phyloP scores from a whole-genome alignment of 2,329 filamentous ascomycete species.

The Hymenoscyphus albidus region DNA sequence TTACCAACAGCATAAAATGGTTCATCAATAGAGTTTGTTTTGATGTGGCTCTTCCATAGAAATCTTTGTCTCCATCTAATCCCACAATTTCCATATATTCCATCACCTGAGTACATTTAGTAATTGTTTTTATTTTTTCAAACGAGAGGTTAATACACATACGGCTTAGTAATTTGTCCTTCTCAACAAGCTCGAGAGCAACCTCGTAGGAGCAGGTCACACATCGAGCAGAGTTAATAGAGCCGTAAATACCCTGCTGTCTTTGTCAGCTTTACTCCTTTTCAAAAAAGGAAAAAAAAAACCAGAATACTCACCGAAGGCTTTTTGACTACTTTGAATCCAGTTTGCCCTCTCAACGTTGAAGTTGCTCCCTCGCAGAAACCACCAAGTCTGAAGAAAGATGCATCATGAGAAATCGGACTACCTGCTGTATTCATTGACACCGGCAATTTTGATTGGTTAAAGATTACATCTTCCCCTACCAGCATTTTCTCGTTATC shows the following conservation, averaged over 20 bases:
- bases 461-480: not conserved
- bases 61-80: constrained; percentile 33
- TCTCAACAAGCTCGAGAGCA: constrained; percentile 31
- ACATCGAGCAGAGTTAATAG: constrained; percentile 30
- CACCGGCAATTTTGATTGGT: constrained; percentile 20
- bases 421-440: constrained; percentile 29
- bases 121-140: not conserved
- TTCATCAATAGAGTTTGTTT: constrained; percentile 28
- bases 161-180: constrained; percentile 29
- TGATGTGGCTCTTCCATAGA: constrained; percentile 33
- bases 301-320: constrained; percentile 27
- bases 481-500: constrained; percentile 20
- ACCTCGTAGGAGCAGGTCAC: constrained; percentile 34
- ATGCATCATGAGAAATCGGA: constrained; percentile 31
- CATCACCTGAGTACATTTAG: constrained; percentile 21
- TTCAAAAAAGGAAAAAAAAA: not conserved
- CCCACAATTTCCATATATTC: constrained; percentile 32
- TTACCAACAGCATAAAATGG: constrained; percentile 31
- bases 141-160: constrained; percentile 5
- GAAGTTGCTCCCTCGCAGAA: constrained; percentile 33
- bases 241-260: constrained; percentile 31
- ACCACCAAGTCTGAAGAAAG: constrained; percentile 33
- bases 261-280: constrained; percentile 14
- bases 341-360: constrained; percentile 29
- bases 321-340: constrained; percentile 31